Conservation (phyloP, 2,329 filamentous ascomycete genomes). For the Talaromyces islandicus region DNA sequence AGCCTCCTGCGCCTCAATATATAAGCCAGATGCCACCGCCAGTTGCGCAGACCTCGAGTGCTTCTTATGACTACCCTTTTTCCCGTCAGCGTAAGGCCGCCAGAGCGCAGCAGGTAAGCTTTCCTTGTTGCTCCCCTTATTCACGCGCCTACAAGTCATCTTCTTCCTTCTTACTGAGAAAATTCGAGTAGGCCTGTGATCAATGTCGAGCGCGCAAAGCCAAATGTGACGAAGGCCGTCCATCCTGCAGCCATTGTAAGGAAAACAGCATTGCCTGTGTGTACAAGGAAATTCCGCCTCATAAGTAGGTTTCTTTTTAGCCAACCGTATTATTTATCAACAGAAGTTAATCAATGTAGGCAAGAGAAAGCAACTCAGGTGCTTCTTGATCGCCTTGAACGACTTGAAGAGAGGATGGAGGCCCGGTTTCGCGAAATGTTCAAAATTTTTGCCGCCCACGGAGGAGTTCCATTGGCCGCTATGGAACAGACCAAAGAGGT, state of each 20-base stretch:
- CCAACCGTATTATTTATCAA: background rate
- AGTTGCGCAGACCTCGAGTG: slow-evolving; percentile 17
- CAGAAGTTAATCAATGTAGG: slow-evolving; percentile 15
- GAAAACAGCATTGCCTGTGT: slow-evolving; percentile 79
- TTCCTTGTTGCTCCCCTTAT: background rate
- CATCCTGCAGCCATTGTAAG: slow-evolving; percentile 75
- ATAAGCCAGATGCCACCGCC: slow-evolving; percentile 19
- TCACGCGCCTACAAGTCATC: background rate
- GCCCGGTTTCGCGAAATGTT: background rate
- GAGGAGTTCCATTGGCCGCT: background rate
- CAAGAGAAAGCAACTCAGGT: slow-evolving; percentile 37
- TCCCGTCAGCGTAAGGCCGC: slow-evolving; percentile 34
- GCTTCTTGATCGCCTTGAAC: slow-evolving; percentile 23
- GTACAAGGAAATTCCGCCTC: slow-evolving; percentile 85
- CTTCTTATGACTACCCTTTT: slow-evolving; percentile 26
- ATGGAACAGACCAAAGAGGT: background rate
- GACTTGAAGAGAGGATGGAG: slow-evolving; percentile 7
- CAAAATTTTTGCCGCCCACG: background rate
- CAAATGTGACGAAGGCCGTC: slow-evolving; percentile 83
- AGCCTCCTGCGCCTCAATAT: slow-evolving; percentile 24
- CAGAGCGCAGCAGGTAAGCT: slow-evolving; percentile 34
- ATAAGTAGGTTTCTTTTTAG: slow-evolving; percentile 65
- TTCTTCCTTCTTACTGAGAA: slow-evolving; percentile 1
- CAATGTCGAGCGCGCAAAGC: slow-evolving; percentile 82
- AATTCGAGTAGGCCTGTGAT: slow-evolving; percentile 66